Percentiles rank a stretch among this genome's conserved stretches.
phyloP scores from a whole-genome alignment of 2,329 filamentous ascomycete genomes.

The Cordyceps sp. region DNA sequence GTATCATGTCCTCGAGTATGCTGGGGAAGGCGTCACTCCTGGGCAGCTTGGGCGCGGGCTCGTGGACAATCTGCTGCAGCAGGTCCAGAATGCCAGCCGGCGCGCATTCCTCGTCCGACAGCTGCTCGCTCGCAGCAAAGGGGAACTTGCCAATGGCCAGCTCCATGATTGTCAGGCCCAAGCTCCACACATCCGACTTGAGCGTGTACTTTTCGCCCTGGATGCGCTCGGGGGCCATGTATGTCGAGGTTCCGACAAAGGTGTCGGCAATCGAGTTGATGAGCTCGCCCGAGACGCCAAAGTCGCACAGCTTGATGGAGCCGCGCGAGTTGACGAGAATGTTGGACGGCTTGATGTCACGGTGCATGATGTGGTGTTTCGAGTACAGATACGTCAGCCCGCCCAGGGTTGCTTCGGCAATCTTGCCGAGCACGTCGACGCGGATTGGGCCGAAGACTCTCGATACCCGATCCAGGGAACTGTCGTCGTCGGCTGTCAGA shows the following conservation, averaged over 20 bases:
- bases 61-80: slow-evolving; percentile 92
- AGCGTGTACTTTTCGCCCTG: slow-evolving; percentile 95
- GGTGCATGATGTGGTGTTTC: slow-evolving; percentile 95
- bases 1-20: slow-evolving; percentile 92
- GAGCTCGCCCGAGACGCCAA: slow-evolving; percentile 94
- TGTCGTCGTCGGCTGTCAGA: slow-evolving; percentile 18
- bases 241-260: slow-evolving; percentile 95
- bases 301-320: slow-evolving; percentile 94
- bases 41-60: slow-evolving; percentile 80
- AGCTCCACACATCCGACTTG: slow-evolving; percentile 98
- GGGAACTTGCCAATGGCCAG: slow-evolving; percentile 94
- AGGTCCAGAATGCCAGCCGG: slow-evolving; percentile 93
- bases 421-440: slow-evolving; percentile 93
- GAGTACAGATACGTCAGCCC: slow-evolving; percentile 91
- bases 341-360: slow-evolving; percentile 97
- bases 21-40: slow-evolving; percentile 95
- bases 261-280: slow-evolving; percentile 97
- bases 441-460: slow-evolving; percentile 89
- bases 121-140: slow-evolving; percentile 59
- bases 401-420: slow-evolving; percentile 85
- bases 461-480: slow-evolving; percentile 83
- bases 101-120: slow-evolving; percentile 59
- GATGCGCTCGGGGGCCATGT: slow-evolving; percentile 97
- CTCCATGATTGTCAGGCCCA: slow-evolving; percentile 90
- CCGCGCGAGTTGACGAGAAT: slow-evolving; percentile 90